These are phyloP conservation scores for Plasmopara halstedii DNA, from an alignment of 352 stramenopile species.

Conservation along the genomic window DNA sequence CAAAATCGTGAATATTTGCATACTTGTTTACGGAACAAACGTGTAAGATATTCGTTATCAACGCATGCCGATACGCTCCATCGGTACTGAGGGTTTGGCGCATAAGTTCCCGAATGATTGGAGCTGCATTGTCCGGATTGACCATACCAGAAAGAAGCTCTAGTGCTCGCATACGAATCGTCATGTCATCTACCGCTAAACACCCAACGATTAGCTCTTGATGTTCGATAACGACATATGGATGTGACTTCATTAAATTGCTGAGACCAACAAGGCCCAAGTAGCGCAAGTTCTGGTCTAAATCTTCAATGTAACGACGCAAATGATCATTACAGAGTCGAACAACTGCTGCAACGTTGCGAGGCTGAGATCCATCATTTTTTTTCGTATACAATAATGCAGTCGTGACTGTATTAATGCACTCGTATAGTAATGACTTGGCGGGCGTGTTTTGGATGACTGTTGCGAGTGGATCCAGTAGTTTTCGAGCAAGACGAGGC, in stretches of 20 bases:
- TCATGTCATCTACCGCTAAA: conserved; percentile 97
- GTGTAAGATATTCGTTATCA: conserved; percentile 94
- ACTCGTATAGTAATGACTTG: conserved; percentile 98
- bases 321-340: conserved; percentile 94
- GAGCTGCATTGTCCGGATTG: conserved; percentile 92
- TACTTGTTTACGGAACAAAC: conserved; percentile 98
- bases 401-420: conserved; percentile 95
- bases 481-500: conserved; percentile 94
- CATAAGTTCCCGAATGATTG: conserved; percentile 95
- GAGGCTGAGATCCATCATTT: conserved; percentile 91
- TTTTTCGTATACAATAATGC: conserved; percentile 96
- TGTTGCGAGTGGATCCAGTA: conserved; percentile 95
- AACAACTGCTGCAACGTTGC: conserved; percentile 91
- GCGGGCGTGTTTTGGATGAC: conserved; percentile 97
- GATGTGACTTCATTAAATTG: conserved; percentile 95
- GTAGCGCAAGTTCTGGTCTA: conserved; percentile 99
- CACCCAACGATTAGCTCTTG: conserved; percentile 95
- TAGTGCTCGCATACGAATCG: conserved; percentile 95
- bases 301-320: conserved; percentile 93
- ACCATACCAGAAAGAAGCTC: conserved; percentile 95
- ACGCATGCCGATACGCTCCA: conserved; percentile 91
- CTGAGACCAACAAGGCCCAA: conserved; percentile 95
- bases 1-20: conserved; percentile 95
- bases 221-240: conserved; percentile 92
- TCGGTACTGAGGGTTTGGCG: conserved; percentile 92